Evolutionary conservation across 257 asterid genomes (phyloP), one percentile per base, ranked within the genome.

Genomic region (Solanum rostratum): DNA sequence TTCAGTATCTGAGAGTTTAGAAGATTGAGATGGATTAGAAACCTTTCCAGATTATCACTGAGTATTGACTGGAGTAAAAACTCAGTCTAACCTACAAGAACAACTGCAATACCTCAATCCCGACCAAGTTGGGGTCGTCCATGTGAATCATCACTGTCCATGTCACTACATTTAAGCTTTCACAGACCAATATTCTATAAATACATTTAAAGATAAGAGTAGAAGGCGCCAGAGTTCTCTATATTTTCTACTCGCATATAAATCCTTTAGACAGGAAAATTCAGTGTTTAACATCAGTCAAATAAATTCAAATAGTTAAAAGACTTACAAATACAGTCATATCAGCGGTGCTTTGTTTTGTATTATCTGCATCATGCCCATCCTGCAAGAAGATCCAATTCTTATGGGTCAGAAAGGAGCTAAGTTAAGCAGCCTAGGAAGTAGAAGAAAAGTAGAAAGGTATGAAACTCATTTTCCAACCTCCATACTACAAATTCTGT

Each of bases 311-410:
- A 29, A 39, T 54, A 45, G 18, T 76, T 33, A 3, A 45, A 71
- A 78, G 70, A 83, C 97, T 90, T 89, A 95, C 98, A 88, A 95
- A 95, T 43, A 91, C 92, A 86, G 98, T 95, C 98, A 93, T 92
- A 87, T 95, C 97, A 86, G 97, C 93, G 7, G 97, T 91, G 87
- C 93, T 91, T 86, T 92, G 97, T 79, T 93, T 92, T 30, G 93
- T n/a, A 69, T 88, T 68, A 27, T 91, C 95, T 10, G 89, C 91
- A 90, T 91, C 93, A 60, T 95, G 95, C 53, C 97, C 95, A 41
- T 93, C 97, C 95, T 95, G 91, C 91, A 88, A 91, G 68, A 79
- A 41, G 52, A 87, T 60, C 11, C 80, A 50, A 29, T 33, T 20
- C 41, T 59, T 22, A 39, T n/a, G 45, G 78, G 71, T 59, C 50